Base-by-base conservation (phyloP, 495 filamentous ascomycete species). In the Xylaria cubensis region DNA sequence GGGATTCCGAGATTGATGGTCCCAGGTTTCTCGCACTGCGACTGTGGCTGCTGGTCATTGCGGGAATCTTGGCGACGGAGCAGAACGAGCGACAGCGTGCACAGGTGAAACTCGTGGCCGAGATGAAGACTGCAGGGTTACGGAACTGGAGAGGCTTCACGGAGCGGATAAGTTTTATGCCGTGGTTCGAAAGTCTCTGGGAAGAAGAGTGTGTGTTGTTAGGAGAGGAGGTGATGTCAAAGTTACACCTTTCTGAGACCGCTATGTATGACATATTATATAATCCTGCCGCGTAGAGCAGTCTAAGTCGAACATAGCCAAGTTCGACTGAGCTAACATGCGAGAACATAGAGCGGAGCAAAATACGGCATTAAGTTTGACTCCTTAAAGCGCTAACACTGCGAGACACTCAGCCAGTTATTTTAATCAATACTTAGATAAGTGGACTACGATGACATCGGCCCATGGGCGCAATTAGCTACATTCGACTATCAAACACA, bases 191-290 rank as follows among this genome's bases (percentile, higher is more conserved):
- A 66, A n/a, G 62, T 17, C 46, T 72, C 62, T 66, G 70, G 70
- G 62, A 72, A 56, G 70, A 72, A 72, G 70, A 72, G 62, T 66
- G 48, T 59, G 59, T 67, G 62, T 66, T 66, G 62, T 59, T 72
- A 59, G 70, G 70, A 55, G 62, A 66, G 70, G 70, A 66, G 55
- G 70, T 72, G n/a, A 67, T 72, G 62, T 56, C 70, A 4, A 66
- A 32, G 50, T 46, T 72, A 48, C 62, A 21, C 34, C 58, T 61
- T 61, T 61, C 58, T 34, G 70, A 72, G 61, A 66, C 50, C 17
- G 7, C 34, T 65, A 65, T 32, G 29, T 56, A 6, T 56, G 26
- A 26, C 53, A 56, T 56, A 56, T 17, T 24, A 56, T 56, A 56
- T 29, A 24, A 56, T 29, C 12, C 32, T 32, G 26, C 53, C 53